Base-by-base conservation (phyloP, 257 asterid species). In the Petunia axillaris region DNA sequence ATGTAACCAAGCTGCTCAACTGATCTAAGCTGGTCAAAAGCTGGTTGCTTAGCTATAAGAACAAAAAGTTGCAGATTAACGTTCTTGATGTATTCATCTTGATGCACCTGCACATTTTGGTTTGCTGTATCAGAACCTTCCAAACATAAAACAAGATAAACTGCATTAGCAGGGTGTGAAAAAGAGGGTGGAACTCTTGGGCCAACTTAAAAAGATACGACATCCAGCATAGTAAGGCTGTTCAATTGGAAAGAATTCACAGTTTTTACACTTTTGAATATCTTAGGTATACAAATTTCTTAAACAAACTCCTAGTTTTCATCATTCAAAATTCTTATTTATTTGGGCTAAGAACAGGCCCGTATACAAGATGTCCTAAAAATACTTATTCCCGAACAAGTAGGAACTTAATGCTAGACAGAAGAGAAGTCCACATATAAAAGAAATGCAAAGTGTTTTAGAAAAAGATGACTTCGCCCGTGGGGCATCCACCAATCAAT, bases 1-100 rank as follows among this genome's bases (percentile, higher is more conserved):
- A 96, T 88, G 87, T 96, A 96, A 81, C 99, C 99, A 82, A 96
- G 99, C 90, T 96, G 99, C 89, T 96, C 99, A 78, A 96, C 95
- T 73, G 98, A 92, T 92, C 99, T 92, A 82, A 96, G 98, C 91
- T 96, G 99, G 88, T 92, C 97, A 78, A 94, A 96, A 81, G 97
- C 97, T 64, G 98, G 94, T 80, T 96, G 99, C 87, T 96, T 94
- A 1, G 99, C 99, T 66, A 91, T 82, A 87, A 90, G 76, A 80
- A 89, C 94, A 87, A 94, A 94, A 65, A 96, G 97, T 79, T 96
- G 98, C 74, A 94, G 92, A 79, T 86, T 85, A 46, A 84, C 97
- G 79, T 94, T 96, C 89, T 92, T 75, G 88, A 89, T 67, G 87
- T 92, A 89, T 83, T 96, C 99, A 85, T 96, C 99, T 82, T 86